phyloP scores from a whole-genome alignment of 768 basidiomycete genomes.

The Mycena rebaudengoi region DNA sequence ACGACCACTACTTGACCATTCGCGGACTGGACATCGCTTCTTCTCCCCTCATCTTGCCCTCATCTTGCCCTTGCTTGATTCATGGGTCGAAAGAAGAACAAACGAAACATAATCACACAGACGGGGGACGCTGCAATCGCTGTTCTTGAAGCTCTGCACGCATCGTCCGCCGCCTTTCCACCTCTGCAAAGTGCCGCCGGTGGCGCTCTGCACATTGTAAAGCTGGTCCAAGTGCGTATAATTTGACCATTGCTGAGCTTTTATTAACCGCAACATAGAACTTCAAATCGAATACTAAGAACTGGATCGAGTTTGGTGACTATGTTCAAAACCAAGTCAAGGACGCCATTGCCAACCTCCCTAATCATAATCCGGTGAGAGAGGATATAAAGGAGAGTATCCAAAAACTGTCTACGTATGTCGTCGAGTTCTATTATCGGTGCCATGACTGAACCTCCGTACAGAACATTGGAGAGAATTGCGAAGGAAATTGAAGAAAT shows the following conservation, averaged over 20 bases:
- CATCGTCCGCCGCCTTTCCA: not conserved
- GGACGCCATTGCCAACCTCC: not conserved
- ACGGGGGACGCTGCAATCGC: not conserved
- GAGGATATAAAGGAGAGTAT: not conserved
- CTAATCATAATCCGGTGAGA: not conserved
- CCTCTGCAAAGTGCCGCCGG: not conserved
- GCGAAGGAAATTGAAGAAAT: not conserved
- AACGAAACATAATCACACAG: not conserved
- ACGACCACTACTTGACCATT: too few species aligned
- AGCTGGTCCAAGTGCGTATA: not conserved
- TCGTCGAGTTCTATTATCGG: not conserved
- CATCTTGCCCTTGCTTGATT: not conserved
- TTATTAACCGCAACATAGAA: not conserved
- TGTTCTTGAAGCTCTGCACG: not conserved
- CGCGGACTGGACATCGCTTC: too few species aligned
- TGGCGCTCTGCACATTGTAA: not conserved
- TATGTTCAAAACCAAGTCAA: not conserved
- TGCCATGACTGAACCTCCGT: too few species aligned
- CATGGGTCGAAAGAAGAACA: not conserved
- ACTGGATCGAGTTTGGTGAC: not conserved
- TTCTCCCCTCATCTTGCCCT: too few species aligned
- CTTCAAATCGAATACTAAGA: not conserved
- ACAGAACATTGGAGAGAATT: not conserved
- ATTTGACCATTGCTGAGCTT: too few species aligned
- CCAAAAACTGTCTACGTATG: not conserved